Conservation (phyloP, 192 early-diverging fungal genomes). For the Pilaira anomala region DNA sequence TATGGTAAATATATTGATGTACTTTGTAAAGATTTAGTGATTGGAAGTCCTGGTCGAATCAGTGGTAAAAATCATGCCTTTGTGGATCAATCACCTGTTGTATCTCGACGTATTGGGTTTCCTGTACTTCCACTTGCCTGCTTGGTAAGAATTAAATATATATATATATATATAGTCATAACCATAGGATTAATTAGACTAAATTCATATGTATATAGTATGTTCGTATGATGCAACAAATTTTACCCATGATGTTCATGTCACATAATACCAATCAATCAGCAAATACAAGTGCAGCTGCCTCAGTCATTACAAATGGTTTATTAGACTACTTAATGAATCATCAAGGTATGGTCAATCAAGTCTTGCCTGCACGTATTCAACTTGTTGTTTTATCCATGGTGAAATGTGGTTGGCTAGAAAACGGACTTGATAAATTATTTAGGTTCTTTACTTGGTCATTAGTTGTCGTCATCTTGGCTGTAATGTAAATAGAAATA, state of each 20-base stretch:
- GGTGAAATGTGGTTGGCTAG: constrained; percentile 26
- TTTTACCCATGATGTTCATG: constrained; percentile 34
- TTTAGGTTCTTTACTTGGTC: constrained; percentile 21
- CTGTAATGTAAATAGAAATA: constrained; percentile 10
- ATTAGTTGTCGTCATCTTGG: constrained; percentile 12
- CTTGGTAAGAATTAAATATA: constrained; percentile 65
- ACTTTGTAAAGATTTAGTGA: constrained; percentile 82
- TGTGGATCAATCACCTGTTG: constrained; percentile 70
- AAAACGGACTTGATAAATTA: constrained; percentile 19
- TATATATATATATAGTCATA: too few species aligned
- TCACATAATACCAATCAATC: background rate
- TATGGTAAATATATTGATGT: constrained; percentile 87
- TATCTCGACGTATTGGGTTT: constrained; percentile 79
- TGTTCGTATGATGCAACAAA: constrained; percentile 33
- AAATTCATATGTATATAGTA: constrained; percentile 14
- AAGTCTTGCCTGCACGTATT: constrained; percentile 21
- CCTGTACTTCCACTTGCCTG: constrained; percentile 76
- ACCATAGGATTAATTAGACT: background rate
- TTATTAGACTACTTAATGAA: constrained; percentile 24
- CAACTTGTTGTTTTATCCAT: constrained; percentile 24
- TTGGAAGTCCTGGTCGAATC: constrained; percentile 47
- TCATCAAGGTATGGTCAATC: constrained; percentile 18
- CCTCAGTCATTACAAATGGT: constrained; percentile 12
- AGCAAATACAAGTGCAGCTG: background rate
- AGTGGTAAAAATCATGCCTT: constrained; percentile 45